Percentiles rank a stretch among this genome's conserved stretches.
phyloP scores from a whole-genome alignment of 352 stramenopile genomes.

The Phytopythium delawarense region DNA sequence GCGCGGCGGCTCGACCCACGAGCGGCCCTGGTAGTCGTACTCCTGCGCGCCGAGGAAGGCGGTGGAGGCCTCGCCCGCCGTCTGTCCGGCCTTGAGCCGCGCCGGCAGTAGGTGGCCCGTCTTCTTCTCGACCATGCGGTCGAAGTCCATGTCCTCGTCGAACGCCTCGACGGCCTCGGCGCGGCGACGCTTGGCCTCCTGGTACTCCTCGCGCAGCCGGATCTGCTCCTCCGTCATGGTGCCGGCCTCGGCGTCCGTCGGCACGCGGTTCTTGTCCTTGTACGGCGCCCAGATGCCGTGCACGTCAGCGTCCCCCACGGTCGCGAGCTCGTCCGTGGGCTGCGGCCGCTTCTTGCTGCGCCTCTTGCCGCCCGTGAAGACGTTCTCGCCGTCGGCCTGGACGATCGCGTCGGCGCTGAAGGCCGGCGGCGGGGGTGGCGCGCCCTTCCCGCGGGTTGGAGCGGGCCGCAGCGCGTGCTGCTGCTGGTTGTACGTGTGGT shows the following conservation, averaged over 20 bases:
- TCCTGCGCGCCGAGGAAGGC: constrained; percentile 90
- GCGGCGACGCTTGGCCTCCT: constrained; percentile 54
- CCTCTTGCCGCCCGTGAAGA: constrained; percentile 38
- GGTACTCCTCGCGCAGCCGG: constrained; percentile 39
- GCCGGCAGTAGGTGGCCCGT: constrained; percentile 65
- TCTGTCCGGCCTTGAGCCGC: constrained; percentile 58
- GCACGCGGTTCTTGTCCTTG: constrained; percentile 33
- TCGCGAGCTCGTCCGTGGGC: constrained; percentile 39
- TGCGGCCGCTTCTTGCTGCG: constrained; percentile 37
- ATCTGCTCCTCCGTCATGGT: constrained; percentile 55
- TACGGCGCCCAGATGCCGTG: constrained; percentile 68
- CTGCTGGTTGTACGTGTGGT: constrained; percentile 71
- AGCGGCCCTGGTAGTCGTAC: constrained; percentile 95
- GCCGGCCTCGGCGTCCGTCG: constrained; percentile 46
- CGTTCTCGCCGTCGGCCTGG: constrained; percentile 16
- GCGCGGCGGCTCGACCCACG: constrained; percentile 91
- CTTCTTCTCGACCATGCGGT: constrained; percentile 88
- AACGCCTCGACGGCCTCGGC: constrained; percentile 46
- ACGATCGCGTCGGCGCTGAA: constrained; percentile 23
- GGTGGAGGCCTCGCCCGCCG: constrained; percentile 52
- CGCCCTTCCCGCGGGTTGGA: constrained; percentile 12
- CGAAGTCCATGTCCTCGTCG: constrained; percentile 84
- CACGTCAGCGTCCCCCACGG: constrained; percentile 36
- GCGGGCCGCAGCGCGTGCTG: constrained; percentile 20
- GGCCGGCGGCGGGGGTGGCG: constrained; percentile 18